Evolutionary conservation across 1,284 basidiomycete species (phyloP), one percentile per base, ranked within the genome.

Genomic region (Clitocybe nebularis): DNA sequence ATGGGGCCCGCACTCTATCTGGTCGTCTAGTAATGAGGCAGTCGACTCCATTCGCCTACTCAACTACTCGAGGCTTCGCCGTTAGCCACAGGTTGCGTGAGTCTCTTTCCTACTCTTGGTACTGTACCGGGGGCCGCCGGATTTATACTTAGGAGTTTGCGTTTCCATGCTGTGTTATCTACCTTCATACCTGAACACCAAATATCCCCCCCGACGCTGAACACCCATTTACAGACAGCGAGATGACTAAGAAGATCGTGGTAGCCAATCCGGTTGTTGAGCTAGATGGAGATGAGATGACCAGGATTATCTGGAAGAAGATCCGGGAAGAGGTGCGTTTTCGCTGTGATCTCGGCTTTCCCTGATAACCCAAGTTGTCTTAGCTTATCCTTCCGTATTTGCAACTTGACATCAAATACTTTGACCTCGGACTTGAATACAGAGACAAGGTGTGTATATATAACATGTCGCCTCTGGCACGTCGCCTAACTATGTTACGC

Each of bases 221-320:
- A 30, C 16, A 30, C 30, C 19, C 30, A 14, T 38, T 40, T 40
- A 30, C 28, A 32, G 29, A 32, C 30, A 39, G 32, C 22, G 47
- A 48, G 36, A 54, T 51, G 51, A 19, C 13, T 17, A 37, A 42
- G 48, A 87, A 84, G 59, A 96, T 98, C 64, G 79, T 77, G 34
- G 93, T 96, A 48, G 71, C 79, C 58, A 93, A 94, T 61, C 93
- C 95, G 14, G 81, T 99, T 48, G 94, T 98, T 46, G 94, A 98
- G 74, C 82, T 98, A 44, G 93, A 96, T 64, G 93, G 93, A 40
- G 93, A 96, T 67, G 93, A 96, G 69, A 95, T 95, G 93, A 96
- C 93, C 29, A 77, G 93, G 55, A 93, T 96, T 56, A 96, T 97
- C 66, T 97, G 94, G 94, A 92, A 96, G 78, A 96, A 95, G 78